Evolutionary conservation across 345 rosid genomes (phyloP).

Genomic region (Eucalyptus coolabah): DNA sequence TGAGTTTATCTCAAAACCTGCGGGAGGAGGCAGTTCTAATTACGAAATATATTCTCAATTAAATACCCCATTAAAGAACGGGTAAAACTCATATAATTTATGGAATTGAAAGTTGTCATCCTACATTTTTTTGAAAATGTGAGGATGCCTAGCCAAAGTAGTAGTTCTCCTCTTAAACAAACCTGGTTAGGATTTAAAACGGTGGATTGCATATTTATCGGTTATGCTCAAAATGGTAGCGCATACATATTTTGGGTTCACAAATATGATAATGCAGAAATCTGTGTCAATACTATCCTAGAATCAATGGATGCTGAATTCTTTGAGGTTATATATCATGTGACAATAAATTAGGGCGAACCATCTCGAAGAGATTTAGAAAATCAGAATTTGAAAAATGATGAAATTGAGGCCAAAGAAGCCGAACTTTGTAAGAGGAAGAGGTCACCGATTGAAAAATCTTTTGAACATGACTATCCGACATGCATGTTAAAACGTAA

Average conservation of each 20-base stretch:
- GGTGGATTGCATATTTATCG: background rate
- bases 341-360: no score
- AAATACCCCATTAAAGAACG: no score
- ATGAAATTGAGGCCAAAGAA: background rate
- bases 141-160: background rate
- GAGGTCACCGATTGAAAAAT: background rate
- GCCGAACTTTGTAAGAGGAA: background rate
- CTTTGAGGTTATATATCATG: background rate
- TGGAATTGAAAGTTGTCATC: background rate
- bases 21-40: fast-evolving
- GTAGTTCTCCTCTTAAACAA: no score
- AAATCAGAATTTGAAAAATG: no score
- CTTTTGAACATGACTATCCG: background rate
- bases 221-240: background rate
- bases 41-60: no score
- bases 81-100: background rate
- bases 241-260: background rate
- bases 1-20: background rate
- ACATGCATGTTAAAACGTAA: background rate
- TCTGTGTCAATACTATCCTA: background rate
- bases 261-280: background rate
- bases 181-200: background rate
- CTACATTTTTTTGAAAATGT: no score
- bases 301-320: background rate
- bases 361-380: background rate